Percentiles rank a stretch among this genome's conserved stretches.
phyloP scores from a whole-genome alignment of 2,329 filamentous ascomycete genomes.

The Colletotrichum coccodes region DNA sequence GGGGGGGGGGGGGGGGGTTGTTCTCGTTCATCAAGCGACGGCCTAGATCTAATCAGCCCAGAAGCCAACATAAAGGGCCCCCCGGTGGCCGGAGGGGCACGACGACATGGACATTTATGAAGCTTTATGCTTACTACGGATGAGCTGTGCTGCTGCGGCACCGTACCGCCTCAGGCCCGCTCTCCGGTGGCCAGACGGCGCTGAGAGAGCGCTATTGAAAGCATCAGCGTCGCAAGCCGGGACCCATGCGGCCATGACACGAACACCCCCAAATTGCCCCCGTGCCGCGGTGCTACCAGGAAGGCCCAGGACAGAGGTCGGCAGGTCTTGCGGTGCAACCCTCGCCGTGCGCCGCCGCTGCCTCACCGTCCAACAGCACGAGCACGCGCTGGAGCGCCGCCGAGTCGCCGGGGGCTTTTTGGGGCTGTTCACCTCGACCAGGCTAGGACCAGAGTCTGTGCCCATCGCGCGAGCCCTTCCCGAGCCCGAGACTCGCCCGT shows the following conservation, averaged over 20 bases:
- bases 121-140: neutral
- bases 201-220: constrained; percentile 10
- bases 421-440: neutral
- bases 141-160: neutral
- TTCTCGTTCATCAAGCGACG: constrained; percentile 11
- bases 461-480: neutral
- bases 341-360: neutral
- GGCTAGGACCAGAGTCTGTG: neutral
- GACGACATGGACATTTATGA: neutral
- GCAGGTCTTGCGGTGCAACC: neutral
- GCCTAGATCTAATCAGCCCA: constrained; percentile 9
- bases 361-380: neutral
- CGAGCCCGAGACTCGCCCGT: neutral
- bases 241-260: neutral
- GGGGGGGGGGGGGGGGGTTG: neutral
- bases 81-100: neutral
- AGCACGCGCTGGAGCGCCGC: neutral
- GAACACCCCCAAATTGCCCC: neutral
- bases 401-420: neutral
- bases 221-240: constrained; percentile 27
- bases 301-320: neutral
- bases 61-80: neutral
- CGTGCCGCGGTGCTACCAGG: neutral
- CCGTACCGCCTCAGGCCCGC: neutral
- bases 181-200: neutral